phyloP scores from a whole-genome alignment of 495 filamentous ascomycete species.

The Aspergillus cavernicola region DNA sequence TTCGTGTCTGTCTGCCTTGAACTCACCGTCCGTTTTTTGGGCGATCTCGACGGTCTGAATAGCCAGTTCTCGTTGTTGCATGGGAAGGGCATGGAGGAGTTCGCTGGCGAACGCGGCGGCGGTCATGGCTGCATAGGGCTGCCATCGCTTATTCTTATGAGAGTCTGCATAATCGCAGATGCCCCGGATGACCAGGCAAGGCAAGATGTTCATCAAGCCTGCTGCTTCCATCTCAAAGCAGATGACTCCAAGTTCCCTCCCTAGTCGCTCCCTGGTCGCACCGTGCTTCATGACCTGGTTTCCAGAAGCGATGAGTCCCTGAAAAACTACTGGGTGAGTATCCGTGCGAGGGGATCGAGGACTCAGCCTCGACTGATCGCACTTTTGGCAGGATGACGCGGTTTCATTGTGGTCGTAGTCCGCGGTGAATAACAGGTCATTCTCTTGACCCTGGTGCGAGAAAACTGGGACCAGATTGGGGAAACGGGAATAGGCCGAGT shows the following conservation, averaged over 20 bases:
- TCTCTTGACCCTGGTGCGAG: no score
- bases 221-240: slow-evolving; percentile 7
- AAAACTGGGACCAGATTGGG: no score
- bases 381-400: slow-evolving; percentile 3
- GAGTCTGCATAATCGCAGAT: slow-evolving; percentile 27
- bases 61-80: no score
- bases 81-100: no score
- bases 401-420: no score
- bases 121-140: slow-evolving; percentile 13
- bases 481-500: no score
- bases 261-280: not conserved
- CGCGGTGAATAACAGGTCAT: no score
- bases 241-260: not conserved
- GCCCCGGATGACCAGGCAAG: slow-evolving; percentile 21
- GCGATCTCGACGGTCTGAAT: no score
- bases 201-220: slow-evolving; percentile 3
- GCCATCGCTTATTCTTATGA: slow-evolving; percentile 17
- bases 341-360: slow-evolving; percentile 3
- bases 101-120: slow-evolving; percentile 9
- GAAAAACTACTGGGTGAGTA: slow-evolving; percentile 6
- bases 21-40: no score
- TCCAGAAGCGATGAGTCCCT: slow-evolving; percentile 19
- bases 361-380: not conserved
- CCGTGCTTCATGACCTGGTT: slow-evolving; percentile 17
- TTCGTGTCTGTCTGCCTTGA: no score